These are phyloP conservation scores for Staphylotrichum longicolle DNA, from an alignment of 495 filamentous ascomycete genomes.

Conservation along the genomic window DNA sequence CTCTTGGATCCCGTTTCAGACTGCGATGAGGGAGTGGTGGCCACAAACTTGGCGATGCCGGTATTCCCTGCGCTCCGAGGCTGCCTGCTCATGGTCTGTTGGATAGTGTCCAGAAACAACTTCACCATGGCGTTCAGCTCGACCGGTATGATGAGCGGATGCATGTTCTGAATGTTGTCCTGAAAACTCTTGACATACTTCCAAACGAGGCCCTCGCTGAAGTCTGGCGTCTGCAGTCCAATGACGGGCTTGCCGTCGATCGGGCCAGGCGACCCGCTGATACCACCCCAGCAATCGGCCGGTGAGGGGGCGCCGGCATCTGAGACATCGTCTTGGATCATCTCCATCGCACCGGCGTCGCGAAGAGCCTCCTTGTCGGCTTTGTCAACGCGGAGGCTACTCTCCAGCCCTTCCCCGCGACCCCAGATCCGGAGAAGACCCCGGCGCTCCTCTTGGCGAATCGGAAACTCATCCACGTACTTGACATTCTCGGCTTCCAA, in stretches of 20 bases:
- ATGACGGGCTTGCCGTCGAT: constrained; percentile 49
- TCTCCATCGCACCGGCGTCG: constrained; percentile 32
- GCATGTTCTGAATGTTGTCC: constrained; percentile 78
- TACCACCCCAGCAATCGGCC: constrained; percentile 48
- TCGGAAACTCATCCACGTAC: constrained; percentile 62
- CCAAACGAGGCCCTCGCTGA: constrained; percentile 60
- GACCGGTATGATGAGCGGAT: constrained; percentile 70
- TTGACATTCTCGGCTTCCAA: constrained; percentile 50
- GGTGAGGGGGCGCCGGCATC: constrained; percentile 50
- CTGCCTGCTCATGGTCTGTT: constrained; percentile 30
- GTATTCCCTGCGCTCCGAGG: constrained; percentile 8
- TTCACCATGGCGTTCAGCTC: constrained; percentile 52
- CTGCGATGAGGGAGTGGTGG: constrained; percentile 16
- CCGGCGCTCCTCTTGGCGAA: constrained; percentile 71
- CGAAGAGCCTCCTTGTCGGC: constrained; percentile 32
- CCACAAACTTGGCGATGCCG: constrained; percentile 34
- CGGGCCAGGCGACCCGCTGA: constrained; percentile 44
- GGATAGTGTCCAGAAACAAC: constrained; percentile 46
- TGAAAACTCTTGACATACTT: constrained; percentile 70
- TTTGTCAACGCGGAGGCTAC: constrained; percentile 18
- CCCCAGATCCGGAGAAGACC: constrained; percentile 76
- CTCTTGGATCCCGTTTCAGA: constrained; percentile 55
- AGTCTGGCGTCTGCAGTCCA: constrained; percentile 54
- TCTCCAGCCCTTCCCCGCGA: constrained; percentile 68
- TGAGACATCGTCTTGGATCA: constrained; percentile 41